These are phyloP conservation scores for Metschnikowia koreensis DNA, from an alignment of 805 yeast species.

Conservation along the genomic window DNA sequence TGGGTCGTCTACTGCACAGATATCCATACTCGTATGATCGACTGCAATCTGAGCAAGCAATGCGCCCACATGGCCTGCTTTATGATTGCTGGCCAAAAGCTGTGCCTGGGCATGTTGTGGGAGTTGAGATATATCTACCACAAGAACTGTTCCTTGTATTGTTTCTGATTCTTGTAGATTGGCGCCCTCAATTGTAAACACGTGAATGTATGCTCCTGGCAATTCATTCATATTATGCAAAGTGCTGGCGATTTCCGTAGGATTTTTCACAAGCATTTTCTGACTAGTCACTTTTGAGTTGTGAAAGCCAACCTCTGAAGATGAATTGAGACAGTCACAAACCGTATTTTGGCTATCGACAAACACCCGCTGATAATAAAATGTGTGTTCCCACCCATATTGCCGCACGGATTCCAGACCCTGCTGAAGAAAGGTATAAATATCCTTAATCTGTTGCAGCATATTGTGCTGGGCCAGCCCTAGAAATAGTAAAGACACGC, in stretches of 20 bases:
- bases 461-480: slow-evolving; percentile 14
- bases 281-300: slow-evolving; percentile 7
- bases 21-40: slow-evolving; percentile 2
- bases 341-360: neutral
- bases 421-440: slow-evolving; percentile 1
- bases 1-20: slow-evolving; percentile 5
- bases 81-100: neutral
- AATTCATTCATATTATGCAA: neutral
- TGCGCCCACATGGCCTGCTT: neutral
- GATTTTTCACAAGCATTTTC: slow-evolving; percentile 9
- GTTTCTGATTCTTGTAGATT: neutral
- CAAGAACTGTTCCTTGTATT: neutral
- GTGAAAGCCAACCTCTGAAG: slow-evolving; percentile 4
- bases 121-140: slow-evolving; percentile 1
- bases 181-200: slow-evolving; percentile 1
- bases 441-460: neutral
- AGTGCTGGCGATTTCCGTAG: neutral
- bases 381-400: neutral
- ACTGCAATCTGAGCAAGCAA: neutral
- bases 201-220: neutral
- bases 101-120: neutral
- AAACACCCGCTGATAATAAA: slow-evolving; percentile 1
- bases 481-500: slow-evolving; percentile 18
- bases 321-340: slow-evolving; percentile 10
- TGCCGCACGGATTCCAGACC: neutral